These are phyloP conservation scores for Atractiella rhizophila DNA, from an alignment of 768 basidiomycete species.

Conservation along the genomic window DNA sequence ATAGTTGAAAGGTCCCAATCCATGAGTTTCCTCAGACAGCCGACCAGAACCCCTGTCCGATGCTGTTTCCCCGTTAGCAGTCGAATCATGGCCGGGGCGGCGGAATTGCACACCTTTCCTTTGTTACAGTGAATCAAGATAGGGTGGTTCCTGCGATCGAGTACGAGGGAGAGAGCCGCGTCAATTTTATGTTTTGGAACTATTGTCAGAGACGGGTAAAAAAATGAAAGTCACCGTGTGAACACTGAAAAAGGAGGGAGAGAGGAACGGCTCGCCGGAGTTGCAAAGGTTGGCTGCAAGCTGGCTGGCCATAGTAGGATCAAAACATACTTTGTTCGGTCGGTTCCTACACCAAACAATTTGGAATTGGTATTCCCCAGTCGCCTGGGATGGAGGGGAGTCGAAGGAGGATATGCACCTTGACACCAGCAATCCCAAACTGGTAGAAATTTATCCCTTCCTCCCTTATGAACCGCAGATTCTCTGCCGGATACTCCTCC, in stretches of 20 bases:
- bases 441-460: constrained; percentile 22
- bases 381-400: background rate
- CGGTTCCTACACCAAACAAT: constrained; percentile 6
- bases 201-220: constrained; percentile 6
- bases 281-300: too few species aligned
- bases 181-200: constrained; percentile 24
- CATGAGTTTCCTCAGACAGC: constrained; percentile 22
- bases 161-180: constrained; percentile 20
- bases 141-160: constrained; percentile 24
- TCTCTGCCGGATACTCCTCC: constrained; percentile 24
- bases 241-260: too few species aligned
- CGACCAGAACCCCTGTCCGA: constrained; percentile 25
- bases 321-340: constrained; percentile 6
- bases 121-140: constrained; percentile 26
- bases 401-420: constrained; percentile 11
- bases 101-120: constrained; percentile 20
- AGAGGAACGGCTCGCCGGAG: background rate
- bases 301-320: too few species aligned
- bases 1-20: constrained; percentile 19
- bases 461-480: constrained; percentile 20
- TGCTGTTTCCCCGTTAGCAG: constrained; percentile 15
- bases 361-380: background rate
- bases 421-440: constrained; percentile 25
- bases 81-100: background rate
- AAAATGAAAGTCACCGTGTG: constrained; percentile 11